phyloP scores from a whole-genome alignment of 768 basidiomycete genomes.

The Cytidiella melzeri region DNA sequence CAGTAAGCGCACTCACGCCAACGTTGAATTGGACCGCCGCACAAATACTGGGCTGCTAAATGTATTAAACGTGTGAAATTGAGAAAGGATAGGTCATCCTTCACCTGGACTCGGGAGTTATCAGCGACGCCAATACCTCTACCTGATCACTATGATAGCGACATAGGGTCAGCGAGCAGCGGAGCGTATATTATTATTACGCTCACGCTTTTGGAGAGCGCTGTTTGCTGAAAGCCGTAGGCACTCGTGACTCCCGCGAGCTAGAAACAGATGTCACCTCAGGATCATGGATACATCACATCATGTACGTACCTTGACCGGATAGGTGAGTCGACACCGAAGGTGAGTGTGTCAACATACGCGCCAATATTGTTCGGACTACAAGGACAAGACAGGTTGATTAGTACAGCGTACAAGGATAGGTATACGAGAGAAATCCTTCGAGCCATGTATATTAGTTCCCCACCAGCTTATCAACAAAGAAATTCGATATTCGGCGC shows the following conservation, averaged over 20 bases:
- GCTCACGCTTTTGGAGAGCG: too few species aligned
- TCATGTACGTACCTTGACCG: conserved; percentile 1
- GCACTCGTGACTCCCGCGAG: conserved; percentile 5
- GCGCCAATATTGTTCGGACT: conserved; percentile 30
- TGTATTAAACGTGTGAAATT: too few species aligned
- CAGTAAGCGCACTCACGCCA: conserved; percentile 8
- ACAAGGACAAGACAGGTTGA: conserved; percentile 2
- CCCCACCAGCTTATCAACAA: too few species aligned
- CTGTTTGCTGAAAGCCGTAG: neutral
- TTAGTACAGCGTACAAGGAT: neutral
- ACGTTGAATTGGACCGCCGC: conserved; percentile 11
- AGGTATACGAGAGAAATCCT: neutral
- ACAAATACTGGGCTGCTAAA: conserved; percentile 19
- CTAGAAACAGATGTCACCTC: neutral
- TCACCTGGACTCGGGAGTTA: conserved; percentile 27
- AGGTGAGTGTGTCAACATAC: conserved; percentile 19
- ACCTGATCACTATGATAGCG: conserved; percentile 7
- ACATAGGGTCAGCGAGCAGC: too few species aligned
- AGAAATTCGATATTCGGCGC: too few species aligned
- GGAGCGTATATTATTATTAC: too few species aligned
- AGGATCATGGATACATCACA: neutral
- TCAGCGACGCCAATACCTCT: conserved; percentile 12
- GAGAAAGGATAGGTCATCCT: too few species aligned
- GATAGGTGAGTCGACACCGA: conserved; percentile 13
- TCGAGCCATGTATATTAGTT: too few species aligned